Base-by-base conservation (phyloP, 2,329 filamentous ascomycete species). In the Plenodomus biglobosus region DNA sequence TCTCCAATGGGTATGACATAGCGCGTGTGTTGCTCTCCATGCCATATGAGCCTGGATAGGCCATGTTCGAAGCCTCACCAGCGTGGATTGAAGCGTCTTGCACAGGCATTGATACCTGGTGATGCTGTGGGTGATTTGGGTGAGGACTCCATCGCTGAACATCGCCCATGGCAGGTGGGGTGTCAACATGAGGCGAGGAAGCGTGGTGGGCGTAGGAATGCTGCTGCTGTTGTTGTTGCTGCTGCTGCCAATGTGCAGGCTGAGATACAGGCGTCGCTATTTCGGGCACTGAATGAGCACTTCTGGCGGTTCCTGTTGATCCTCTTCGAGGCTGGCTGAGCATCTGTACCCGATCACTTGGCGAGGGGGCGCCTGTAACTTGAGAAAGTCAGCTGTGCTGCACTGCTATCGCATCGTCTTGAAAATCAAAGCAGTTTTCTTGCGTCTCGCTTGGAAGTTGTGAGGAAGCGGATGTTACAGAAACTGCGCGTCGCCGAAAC, bases 1-100 rank as follows among this genome's bases (percentile, higher is more conserved):
- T 70, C 48, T 73, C 71, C n/a, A 71, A 48, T 15, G 70, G 70
- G 45, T 73, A 73, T 5, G 70, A 71, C 61, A 73, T 68, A 39
- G 71, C 62, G 46, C 71, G 64, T 18, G 66, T 53, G 45, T 68
- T 73, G 46, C 62, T 62, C 44, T 73, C 71, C 57, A 73, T 53
- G 15, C 65, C 59, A 49, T 74, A 74, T 8, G 68, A 60, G 45
- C 63, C 71, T 11, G 69, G 64, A 32, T 71, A 72, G 3, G 66
- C 59, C 55, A 70, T 58, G 38, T 50, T 60, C 24, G 56, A 38
- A 34, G 59, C 55, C 35, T 70, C 66, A 4, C 66, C 61, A 2
- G 68, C 56, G 38, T 70, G 66, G 10, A 65, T 53, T 5, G 66
- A 64, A 16, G 62, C 50, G 40, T 70, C 66, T 40, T 66, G 65